These are phyloP conservation scores for Phytophthora quininea DNA, from an alignment of 352 stramenopile species.

Conservation along the genomic window DNA sequence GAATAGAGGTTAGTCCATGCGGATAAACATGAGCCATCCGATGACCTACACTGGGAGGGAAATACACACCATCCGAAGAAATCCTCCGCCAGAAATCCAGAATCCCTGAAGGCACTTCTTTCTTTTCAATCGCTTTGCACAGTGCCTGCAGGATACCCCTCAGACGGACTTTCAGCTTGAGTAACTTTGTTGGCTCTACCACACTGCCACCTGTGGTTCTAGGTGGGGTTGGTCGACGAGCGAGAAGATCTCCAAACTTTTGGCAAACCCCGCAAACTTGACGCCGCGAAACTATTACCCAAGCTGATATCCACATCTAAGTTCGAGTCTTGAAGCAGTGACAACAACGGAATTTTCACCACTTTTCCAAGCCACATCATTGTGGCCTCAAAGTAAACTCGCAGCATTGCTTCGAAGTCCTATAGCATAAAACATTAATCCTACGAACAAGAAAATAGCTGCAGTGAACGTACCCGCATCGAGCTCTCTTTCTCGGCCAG, in stretches of 20 bases:
- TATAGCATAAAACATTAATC: conserved; percentile 26
- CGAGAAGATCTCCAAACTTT: conserved; percentile 50
- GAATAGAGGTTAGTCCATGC: conserved; percentile 11
- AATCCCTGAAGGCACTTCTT: conserved; percentile 57
- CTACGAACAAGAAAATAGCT: neutral
- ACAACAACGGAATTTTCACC: conserved; percentile 50
- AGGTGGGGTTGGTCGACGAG: conserved; percentile 22
- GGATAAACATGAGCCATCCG: neutral
- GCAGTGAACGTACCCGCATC: conserved; percentile 23
- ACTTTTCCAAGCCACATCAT: conserved; percentile 64
- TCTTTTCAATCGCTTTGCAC: conserved; percentile 52
- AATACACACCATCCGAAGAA: conserved; percentile 66
- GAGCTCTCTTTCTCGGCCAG: conserved; percentile 44
- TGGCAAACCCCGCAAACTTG: conserved; percentile 41
- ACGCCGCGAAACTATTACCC: conserved; percentile 27
- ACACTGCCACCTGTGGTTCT: conserved; percentile 1
- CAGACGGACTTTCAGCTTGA: conserved; percentile 69
- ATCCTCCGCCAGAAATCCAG: conserved; percentile 64
- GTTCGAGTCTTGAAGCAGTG: conserved; percentile 53
- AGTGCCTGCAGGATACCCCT: conserved; percentile 62
- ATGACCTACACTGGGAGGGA: conserved; percentile 56
- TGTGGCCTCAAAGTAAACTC: conserved; percentile 72
- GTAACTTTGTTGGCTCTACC: conserved; percentile 28
- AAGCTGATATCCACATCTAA: conserved; percentile 57
- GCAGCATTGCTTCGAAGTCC: conserved; percentile 69